Conservation (phyloP, 192 early-diverging fungal genomes). For the Hyaloraphidium curvatum region DNA sequence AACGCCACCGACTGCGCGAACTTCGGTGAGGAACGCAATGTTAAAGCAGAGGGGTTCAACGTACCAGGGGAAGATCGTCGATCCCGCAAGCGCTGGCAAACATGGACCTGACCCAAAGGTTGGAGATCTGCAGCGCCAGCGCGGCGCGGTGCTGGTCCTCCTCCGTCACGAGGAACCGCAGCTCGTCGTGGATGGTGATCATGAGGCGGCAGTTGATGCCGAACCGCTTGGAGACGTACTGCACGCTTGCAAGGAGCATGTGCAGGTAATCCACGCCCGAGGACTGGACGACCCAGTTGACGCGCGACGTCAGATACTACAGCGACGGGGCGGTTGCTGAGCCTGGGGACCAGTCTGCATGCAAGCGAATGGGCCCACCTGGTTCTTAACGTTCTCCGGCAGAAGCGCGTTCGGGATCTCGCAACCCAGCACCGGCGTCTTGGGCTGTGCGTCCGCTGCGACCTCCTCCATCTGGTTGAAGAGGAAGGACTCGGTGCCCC, state of each 20-base stretch:
- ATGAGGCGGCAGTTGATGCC: slow-evolving; percentile 65
- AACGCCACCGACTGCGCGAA: slow-evolving; percentile 55
- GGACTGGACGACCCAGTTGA: slow-evolving; percentile 97
- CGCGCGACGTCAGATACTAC: slow-evolving; percentile 61
- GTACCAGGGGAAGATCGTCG: slow-evolving; percentile 62
- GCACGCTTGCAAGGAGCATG: slow-evolving; percentile 69
- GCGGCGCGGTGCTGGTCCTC: slow-evolving; percentile 52
- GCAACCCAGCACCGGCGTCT: slow-evolving; percentile 74
- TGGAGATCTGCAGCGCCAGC: slow-evolving; percentile 72
- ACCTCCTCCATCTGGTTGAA: slow-evolving; percentile 80
- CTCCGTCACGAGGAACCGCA: slow-evolving; percentile 68
- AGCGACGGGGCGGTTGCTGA: slow-evolving; percentile 22
- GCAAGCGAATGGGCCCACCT: slow-evolving; percentile 16
- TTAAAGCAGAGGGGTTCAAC: not conserved
- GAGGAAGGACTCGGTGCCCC: slow-evolving; percentile 83
- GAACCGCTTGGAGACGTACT: slow-evolving; percentile 57
- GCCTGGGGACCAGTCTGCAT: not conserved
- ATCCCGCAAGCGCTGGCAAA: slow-evolving; percentile 76
- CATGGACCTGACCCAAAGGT: slow-evolving; percentile 78
- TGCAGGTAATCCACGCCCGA: slow-evolving; percentile 96
- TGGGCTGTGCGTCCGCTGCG: slow-evolving; percentile 44
- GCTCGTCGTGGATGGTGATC: slow-evolving; percentile 86
- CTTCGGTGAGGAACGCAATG: not conserved
- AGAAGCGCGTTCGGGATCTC: slow-evolving; percentile 70
- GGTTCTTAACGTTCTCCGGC: slow-evolving; percentile 13